phyloP scores from a whole-genome alignment of 2,329 filamentous ascomycete species.

The Trichoderma brevicompactum region DNA sequence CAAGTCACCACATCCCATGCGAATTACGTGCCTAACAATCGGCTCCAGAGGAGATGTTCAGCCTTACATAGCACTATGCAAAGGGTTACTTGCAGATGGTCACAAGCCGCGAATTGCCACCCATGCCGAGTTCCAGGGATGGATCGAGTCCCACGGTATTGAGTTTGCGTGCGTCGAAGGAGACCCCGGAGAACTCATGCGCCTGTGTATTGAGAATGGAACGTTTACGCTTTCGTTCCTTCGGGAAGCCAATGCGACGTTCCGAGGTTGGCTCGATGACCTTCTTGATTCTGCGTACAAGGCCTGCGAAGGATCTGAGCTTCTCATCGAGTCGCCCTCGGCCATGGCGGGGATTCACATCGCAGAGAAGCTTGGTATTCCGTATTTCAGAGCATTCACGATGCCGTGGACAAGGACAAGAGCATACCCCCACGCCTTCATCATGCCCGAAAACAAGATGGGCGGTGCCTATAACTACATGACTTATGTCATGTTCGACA shows the following conservation, averaged over 20 bases:
- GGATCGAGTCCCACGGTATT: slow-evolving; percentile 92
- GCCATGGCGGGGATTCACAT: slow-evolving; percentile 99
- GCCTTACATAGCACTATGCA: slow-evolving; percentile 95
- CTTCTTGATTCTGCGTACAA: slow-evolving; percentile 80
- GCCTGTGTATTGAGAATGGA: slow-evolving; percentile 92
- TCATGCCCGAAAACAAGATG: slow-evolving; percentile 90
- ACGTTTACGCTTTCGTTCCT: slow-evolving; percentile 95
- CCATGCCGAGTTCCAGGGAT: slow-evolving; percentile 84
- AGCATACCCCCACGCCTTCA: slow-evolving; percentile 95
- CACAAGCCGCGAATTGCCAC: slow-evolving; percentile 88
- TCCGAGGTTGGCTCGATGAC: slow-evolving; percentile 93
- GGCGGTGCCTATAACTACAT: slow-evolving; percentile 94
- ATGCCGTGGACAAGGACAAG: slow-evolving; percentile 98
- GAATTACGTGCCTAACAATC: slow-evolving; percentile 92
- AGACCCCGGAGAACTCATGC: slow-evolving; percentile 92
- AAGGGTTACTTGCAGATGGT: slow-evolving; percentile 84
- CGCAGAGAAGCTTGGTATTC: slow-evolving; percentile 87
- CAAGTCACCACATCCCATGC: slow-evolving; percentile 78
- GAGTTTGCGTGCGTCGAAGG: slow-evolving; percentile 88
- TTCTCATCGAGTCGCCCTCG: slow-evolving; percentile 93
- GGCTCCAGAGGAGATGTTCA: slow-evolving; percentile 96
- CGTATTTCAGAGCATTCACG: slow-evolving; percentile 95
- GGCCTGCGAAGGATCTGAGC: slow-evolving; percentile 83
- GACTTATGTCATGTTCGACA: slow-evolving; percentile 95
- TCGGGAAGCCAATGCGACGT: slow-evolving; percentile 81